Base-by-base conservation (phyloP, 257 asterid genomes). In the Misopates orontium region DNA sequence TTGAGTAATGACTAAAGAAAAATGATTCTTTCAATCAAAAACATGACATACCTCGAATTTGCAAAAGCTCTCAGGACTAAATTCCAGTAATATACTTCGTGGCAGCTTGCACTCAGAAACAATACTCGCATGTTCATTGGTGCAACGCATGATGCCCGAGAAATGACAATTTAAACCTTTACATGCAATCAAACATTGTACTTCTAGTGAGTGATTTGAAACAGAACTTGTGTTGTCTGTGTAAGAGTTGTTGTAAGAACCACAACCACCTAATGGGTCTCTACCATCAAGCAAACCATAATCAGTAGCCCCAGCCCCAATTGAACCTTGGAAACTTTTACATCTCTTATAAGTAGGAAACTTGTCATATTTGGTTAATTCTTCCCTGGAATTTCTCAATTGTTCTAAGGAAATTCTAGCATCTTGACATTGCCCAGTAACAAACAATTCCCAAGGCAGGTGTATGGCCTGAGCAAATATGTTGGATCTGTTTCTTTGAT, bases 401-500 rank as follows among this genome's bases (percentile, higher is more conserved):
- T 62, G 80, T 55, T 67, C 77, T 22, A 68, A 18, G 66, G 78
- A 71, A 67, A 54, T 51, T 44, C 47, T 48, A 25, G 73, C 61
- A 78, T 78, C 81, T 64, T 60, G 72, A 70, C 51, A 54, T 68
- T 80, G 80, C 79, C 80, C 84, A 60, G 80, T 17, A 58, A 94
- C 71, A 74, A 76, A 71, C 79, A 94, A 81, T 77, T 88, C 83
- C 96, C 95, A 94, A 22, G 97, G 95, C 69, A 94, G 75, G 73
- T 88, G 67, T 41, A 79, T 53, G 74, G 89, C 95, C 89, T 90
- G 84, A 28, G 90, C 96, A 80, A 86, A 84, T 73, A 73, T 67
- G 75, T 77, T 73, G 49, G 82, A 73, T 68, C 75, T 62, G 70
- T 78, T 85, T 68, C 83, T 75, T 75, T 64, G 79, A 78, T 75